Conservation (phyloP, 2,329 filamentous ascomycete genomes). For the Colletotrichum navitas region DNA sequence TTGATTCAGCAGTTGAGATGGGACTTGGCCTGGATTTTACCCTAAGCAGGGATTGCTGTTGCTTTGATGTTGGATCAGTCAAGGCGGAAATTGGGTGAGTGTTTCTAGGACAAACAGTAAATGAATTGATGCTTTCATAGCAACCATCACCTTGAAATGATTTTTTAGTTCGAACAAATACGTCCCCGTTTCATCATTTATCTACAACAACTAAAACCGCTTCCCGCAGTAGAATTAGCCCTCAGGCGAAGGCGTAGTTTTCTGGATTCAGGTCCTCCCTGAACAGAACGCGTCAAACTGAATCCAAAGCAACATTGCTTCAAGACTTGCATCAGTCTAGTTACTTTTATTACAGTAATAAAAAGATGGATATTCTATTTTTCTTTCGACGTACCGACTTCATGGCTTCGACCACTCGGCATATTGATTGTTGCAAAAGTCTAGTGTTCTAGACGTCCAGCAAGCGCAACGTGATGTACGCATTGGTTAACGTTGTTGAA, state of each 20-base stretch:
- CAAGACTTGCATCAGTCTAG: background rate
- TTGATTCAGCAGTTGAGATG: background rate
- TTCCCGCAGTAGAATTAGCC: background rate
- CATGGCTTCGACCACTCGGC: background rate
- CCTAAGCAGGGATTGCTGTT: no score
- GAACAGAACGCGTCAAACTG: background rate
- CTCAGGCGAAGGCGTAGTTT: background rate
- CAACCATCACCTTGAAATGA: background rate
- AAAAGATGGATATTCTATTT: background rate
- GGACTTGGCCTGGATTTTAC: background rate
- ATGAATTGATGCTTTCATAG: no score
- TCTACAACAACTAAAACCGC: background rate
- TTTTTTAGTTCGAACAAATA: background rate
- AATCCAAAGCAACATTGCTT: background rate
- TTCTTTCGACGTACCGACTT: background rate
- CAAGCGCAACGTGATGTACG: background rate
- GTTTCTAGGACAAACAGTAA: background rate
- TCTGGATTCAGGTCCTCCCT: no score
- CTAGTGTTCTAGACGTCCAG: background rate
- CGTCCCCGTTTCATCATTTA: background rate
- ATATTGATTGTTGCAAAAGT: background rate
- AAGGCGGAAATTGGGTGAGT: background rate
- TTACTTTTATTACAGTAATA: background rate
- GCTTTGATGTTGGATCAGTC: background rate
- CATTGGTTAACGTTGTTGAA: background rate